Conservation (phyloP, 2,329 filamentous ascomycete genomes). For the Ophiostoma montium region DNA sequence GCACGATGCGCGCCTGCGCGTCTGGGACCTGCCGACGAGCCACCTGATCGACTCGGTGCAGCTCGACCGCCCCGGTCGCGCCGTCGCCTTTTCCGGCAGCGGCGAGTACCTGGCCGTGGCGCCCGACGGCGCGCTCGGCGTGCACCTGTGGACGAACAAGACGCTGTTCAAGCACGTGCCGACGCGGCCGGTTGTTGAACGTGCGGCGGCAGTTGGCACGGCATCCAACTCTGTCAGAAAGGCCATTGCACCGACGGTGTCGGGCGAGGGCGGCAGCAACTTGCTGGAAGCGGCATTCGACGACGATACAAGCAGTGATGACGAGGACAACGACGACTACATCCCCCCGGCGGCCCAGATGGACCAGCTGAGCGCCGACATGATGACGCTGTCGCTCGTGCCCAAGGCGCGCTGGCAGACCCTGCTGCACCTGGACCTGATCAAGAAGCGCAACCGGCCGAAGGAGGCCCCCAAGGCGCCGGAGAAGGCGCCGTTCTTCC, state of each 20-base stretch:
- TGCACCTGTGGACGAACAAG: slow-evolving; percentile 95
- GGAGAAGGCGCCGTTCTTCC: slow-evolving; percentile 61
- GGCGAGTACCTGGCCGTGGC: slow-evolving; percentile 92
- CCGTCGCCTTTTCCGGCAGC: slow-evolving; percentile 74
- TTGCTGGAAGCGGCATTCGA: slow-evolving; percentile 62
- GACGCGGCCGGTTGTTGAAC: slow-evolving; percentile 62
- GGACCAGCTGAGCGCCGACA: slow-evolving; percentile 67
- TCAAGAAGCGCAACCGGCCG: slow-evolving; percentile 88
- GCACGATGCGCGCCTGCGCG: slow-evolving; percentile 64
- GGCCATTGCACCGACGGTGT: slow-evolving; percentile 37
- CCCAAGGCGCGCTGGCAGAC: slow-evolving; percentile 92
- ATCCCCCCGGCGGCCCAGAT: slow-evolving; percentile 40
- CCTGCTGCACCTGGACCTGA: slow-evolving; percentile 77
- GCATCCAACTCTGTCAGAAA: background rate
- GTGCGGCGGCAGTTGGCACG: background rate
- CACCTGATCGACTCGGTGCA: slow-evolving; percentile 89
- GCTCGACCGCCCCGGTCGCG: slow-evolving; percentile 63
- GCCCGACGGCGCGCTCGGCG: slow-evolving; percentile 65
- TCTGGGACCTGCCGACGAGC: slow-evolving; percentile 93
- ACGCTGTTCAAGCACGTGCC: slow-evolving; percentile 80
- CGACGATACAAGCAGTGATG: slow-evolving; percentile 26
- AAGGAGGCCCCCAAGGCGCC: slow-evolving; percentile 82
- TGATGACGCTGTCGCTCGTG: slow-evolving; percentile 80
- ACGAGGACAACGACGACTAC: slow-evolving; percentile 38
- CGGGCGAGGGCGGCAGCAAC: slow-evolving; percentile 66